Base-by-base conservation (phyloP, 371 early-diverging fungal species). In the Chytridiales sp. region DNA sequence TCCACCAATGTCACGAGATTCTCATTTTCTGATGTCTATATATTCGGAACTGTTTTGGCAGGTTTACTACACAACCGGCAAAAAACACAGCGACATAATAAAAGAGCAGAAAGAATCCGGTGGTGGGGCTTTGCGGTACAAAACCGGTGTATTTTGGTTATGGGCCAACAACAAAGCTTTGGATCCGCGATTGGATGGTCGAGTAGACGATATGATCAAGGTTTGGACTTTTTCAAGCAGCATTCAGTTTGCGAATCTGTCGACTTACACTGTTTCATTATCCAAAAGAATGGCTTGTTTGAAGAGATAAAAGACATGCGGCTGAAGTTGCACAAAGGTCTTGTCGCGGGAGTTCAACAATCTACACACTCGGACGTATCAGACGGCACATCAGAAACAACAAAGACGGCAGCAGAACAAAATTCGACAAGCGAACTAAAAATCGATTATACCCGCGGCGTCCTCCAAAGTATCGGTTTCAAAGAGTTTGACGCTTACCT, bases 181-280 rank as follows among this genome's bases (percentile, higher is more conserved):
- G 27, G 83, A 90, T 42, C 79, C 79, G 32, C 82, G 97, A 6
- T 70, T 96, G 9, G 91, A 94, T 67, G 74, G 73, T 4, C 85
- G 97, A 11, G 90, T 94, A 0, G 90, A 90, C 67, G 78, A 74
- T 27, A 96, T 96, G 97, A 83, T 94, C 36, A 72, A 87, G 59
- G 85, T 80, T 41, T 38, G 69, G 3, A 57, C 21, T 21, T 19
- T 26, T 30, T 40, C 21, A 4, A 59, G 34, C 27, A 21, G 17
- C 4, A 26, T 5, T n/a, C 27, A 36, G 35, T 4, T 29, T 17
- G 41, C 43, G n/a, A 19, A n/a, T 29, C 17, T 49, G 4, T 15
- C n/a, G n/a, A n/a, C n/a, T n/a, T n/a, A n/a, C 22, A 50, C 15
- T 35, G 55, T 61, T 35, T 26, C 36, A 19, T 59, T 27, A 17